A percentile compares a stretch with the other conserved stretches of the same genome.
These are phyloP conservation scores for Nakaseomyces sp. DNA, from an alignment of 1,139 yeast genomes.

Conservation along the genomic window DNA sequence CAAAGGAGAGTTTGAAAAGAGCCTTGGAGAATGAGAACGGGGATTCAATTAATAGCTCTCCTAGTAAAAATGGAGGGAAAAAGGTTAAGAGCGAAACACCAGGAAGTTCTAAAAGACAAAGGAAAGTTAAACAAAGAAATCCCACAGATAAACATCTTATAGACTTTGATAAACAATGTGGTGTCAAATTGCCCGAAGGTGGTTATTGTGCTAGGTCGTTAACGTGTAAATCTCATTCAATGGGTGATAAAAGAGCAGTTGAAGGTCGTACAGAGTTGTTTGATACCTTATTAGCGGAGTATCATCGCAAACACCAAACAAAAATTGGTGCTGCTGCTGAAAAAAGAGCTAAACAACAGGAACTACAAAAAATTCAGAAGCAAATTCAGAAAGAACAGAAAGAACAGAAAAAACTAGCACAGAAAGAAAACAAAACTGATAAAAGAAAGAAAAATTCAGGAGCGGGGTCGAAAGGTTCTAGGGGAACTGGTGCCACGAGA, in stretches of 20 bases:
- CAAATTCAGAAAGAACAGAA: slow-evolving; percentile 24
- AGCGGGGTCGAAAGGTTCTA: slow-evolving; percentile 5
- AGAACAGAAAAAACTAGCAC: slow-evolving; percentile 18
- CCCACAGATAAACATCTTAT: slow-evolving; percentile 73
- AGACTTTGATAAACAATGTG: slow-evolving; percentile 93
- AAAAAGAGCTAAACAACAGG: slow-evolving; percentile 36
- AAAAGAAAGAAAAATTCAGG: slow-evolving; percentile 8
- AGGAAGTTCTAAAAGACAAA: slow-evolving; percentile 32
- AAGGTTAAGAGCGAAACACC: slow-evolving; percentile 13
- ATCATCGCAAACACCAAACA: slow-evolving; percentile 88
- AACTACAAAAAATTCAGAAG: slow-evolving; percentile 23
- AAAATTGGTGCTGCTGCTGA: slow-evolving; percentile 78
- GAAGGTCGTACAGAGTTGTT: slow-evolving; percentile 89
- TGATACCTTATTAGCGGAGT: slow-evolving; percentile 77
- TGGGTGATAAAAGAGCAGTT: slow-evolving; percentile 96
- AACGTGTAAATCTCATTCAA: slow-evolving; percentile 94
- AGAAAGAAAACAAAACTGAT: slow-evolving; percentile 12
- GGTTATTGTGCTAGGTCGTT: slow-evolving; percentile 90
- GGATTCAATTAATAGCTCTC: slow-evolving; percentile 11
- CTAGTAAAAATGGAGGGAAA: slow-evolving; percentile 12
- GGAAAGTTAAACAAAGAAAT: slow-evolving; percentile 39
- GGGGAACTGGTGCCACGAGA: not conserved
- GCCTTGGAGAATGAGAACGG: slow-evolving; percentile 4
- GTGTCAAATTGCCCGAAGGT: slow-evolving; percentile 87
- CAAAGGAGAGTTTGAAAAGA: slow-evolving; percentile 2